Conservation (phyloP, 1,284 basidiomycete species). For the Sanguinoderma infundibulare region DNA sequence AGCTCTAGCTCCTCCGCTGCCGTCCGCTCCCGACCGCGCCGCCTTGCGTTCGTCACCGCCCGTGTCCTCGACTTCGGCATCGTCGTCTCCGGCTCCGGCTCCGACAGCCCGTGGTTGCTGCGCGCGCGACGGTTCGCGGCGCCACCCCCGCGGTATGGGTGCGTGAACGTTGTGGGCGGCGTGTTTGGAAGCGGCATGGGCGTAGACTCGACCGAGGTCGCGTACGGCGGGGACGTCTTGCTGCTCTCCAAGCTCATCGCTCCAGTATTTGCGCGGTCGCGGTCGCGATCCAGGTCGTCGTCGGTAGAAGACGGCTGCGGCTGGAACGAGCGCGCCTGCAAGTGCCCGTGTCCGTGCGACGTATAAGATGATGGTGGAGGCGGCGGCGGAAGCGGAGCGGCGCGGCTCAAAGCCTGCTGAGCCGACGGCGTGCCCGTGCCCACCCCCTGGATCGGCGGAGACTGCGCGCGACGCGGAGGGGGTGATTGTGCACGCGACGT, state of each 20-base stretch:
- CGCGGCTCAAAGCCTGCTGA: slow-evolving; percentile 6
- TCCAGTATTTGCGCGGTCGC: slow-evolving; percentile 2
- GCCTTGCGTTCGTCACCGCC: neutral
- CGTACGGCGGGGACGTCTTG: slow-evolving; percentile 9
- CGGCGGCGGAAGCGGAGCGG: slow-evolving; percentile 13
- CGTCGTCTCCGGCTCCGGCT: slow-evolving; percentile 1
- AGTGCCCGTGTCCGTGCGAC: slow-evolving; percentile 11
- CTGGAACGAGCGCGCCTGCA: slow-evolving; percentile 15
- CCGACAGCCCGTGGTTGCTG: slow-evolving; percentile 9
- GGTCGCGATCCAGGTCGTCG: slow-evolving; percentile 11
- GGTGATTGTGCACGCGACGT: slow-evolving; percentile 20
- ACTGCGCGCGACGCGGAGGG: slow-evolving; percentile 17
- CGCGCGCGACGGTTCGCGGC: neutral
- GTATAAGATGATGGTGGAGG: slow-evolving; percentile 14
- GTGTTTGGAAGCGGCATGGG: slow-evolving; percentile 21
- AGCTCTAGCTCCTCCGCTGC: slow-evolving; percentile 5
- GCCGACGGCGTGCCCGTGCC: neutral
- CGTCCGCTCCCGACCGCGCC: slow-evolving; percentile 8
- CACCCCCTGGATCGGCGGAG: slow-evolving; percentile 14
- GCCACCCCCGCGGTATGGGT: slow-evolving; percentile 9
- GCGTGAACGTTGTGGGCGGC: slow-evolving; percentile 22
- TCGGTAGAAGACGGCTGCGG: slow-evolving; percentile 12
- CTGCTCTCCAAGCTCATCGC: neutral
- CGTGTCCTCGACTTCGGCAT: neutral
- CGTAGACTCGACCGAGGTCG: slow-evolving; percentile 22